Evolutionary conservation across 148 eudicot genomes (phyloP).

Genomic region (Rheum nobile): DNA sequence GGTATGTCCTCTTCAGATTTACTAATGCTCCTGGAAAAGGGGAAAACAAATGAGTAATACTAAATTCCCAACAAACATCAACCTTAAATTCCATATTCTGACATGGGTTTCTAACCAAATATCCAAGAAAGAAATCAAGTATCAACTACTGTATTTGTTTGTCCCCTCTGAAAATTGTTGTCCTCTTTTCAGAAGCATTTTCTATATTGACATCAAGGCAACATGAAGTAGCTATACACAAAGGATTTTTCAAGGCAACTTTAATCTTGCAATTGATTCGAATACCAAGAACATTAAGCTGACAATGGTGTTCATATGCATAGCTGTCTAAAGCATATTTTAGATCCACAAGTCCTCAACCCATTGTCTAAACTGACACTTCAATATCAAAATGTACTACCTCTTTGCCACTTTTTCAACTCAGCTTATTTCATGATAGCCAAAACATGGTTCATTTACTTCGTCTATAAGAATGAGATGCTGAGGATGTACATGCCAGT

Average conservation of each 20-base stretch:
- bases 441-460: background rate
- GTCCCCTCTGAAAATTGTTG: too few relatives aligned
- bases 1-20: slow-evolving; percentile 65
- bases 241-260: background rate
- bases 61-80: background rate
- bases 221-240: too few relatives aligned
- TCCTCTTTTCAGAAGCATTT: too few relatives aligned
- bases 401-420: background rate
- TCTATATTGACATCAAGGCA: too few relatives aligned
- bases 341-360: background rate
- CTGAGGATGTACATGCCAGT: background rate
- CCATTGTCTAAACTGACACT: background rate
- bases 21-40: slow-evolving; percentile 34
- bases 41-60: background rate
- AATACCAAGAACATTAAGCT: too few relatives aligned
- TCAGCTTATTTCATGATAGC: background rate
- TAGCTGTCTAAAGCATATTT: too few relatives aligned
- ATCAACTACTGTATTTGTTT: too few relatives aligned
- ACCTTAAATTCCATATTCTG: background rate
- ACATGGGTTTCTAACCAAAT: too few relatives aligned
- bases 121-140: too few relatives aligned
- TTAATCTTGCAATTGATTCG: background rate
- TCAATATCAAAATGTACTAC: background rate
- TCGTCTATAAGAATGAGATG: too few relatives aligned
- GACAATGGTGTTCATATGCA: too few relatives aligned